A percentile compares a stretch with the other conserved stretches of the same genome.
These are phyloP conservation scores for Seminavis robusta DNA, from an alignment of 108 stramenopile genomes.

Conservation along the genomic window DNA sequence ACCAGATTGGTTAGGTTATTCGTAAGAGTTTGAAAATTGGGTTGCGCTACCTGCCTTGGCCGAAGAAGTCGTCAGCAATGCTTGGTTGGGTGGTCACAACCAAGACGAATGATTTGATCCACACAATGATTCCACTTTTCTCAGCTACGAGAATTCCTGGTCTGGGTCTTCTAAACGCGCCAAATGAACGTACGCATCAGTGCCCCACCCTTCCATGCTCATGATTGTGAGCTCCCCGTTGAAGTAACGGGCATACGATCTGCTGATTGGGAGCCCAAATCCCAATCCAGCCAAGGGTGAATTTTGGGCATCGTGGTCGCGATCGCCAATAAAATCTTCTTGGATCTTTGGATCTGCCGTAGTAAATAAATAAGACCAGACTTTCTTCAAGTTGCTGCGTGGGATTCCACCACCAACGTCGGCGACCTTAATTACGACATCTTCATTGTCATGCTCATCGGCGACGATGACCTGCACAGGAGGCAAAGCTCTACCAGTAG, in stretches of 20 bases:
- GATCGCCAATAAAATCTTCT: constrained; percentile 77
- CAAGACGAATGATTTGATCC: no score
- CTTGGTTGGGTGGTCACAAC: no score
- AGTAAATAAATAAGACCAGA: constrained; percentile 95
- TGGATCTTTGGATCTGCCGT: constrained; percentile 87
- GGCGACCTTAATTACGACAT: constrained; percentile 97
- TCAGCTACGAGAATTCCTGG: no score
- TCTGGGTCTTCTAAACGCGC: constrained; percentile 76
- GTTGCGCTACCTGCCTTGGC: no score
- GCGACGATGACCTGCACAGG: constrained; percentile 95
- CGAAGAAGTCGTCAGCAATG: no score
- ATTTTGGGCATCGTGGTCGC: constrained; percentile 77
- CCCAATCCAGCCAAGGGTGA: constrained; percentile 97
- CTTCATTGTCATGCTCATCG: constrained; percentile 96
- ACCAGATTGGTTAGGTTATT: no score
- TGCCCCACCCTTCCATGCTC: constrained; percentile 99
- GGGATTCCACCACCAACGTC: constrained; percentile 99
- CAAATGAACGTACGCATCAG: constrained; percentile 97
- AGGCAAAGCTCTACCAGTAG: constrained; percentile 83
- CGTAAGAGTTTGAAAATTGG: no score
- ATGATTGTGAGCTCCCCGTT: constrained; percentile 97
- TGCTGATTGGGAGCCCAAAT: constrained; percentile 97
- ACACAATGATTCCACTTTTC: no score
- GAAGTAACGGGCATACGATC: constrained; percentile 96
- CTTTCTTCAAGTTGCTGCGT: constrained; percentile 86